These are phyloP conservation scores for Ampelocalamus luodianensis DNA, from an alignment of 176 grass and related monocot species.

Conservation along the genomic window DNA sequence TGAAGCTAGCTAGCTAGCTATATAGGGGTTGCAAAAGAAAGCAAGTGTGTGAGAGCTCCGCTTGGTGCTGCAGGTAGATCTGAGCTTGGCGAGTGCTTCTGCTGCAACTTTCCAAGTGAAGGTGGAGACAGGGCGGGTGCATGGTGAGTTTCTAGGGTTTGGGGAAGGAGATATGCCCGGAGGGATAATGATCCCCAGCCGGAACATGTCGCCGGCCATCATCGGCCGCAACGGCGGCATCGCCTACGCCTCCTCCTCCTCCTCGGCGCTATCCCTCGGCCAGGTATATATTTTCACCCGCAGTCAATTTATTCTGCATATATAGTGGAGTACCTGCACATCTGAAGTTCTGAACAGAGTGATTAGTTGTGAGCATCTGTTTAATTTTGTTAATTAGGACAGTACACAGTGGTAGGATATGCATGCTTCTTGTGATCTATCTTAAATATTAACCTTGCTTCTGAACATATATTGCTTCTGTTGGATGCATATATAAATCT, in stretches of 20 bases:
- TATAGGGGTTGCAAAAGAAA: neutral
- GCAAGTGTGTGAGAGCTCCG: neutral
- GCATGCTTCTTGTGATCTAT: neutral
- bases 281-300: slow-evolving; percentile 46
- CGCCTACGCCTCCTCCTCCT: slow-evolving; percentile 54
- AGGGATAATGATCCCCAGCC: slow-evolving; percentile 81
- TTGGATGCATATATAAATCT: neutral
- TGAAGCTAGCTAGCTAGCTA: neutral
- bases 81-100: neutral
- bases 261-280: slow-evolving; percentile 69
- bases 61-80: slow-evolving; percentile 23
- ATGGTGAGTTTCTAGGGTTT: slow-evolving; percentile 47
- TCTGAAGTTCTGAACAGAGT: neutral
- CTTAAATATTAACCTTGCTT: neutral
- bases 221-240: slow-evolving; percentile 59
- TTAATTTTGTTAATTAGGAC: neutral
- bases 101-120: neutral
- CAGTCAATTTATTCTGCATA: neutral
- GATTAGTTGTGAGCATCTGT: neutral
- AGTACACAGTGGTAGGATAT: neutral
- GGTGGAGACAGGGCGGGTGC: neutral
- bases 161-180: slow-evolving; percentile 48
- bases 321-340: neutral
- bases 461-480: neutral
- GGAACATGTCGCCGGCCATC: slow-evolving; percentile 63